Conservation (phyloP, 2,329 filamentous ascomycete genomes). For the Beauveria asiatica region DNA sequence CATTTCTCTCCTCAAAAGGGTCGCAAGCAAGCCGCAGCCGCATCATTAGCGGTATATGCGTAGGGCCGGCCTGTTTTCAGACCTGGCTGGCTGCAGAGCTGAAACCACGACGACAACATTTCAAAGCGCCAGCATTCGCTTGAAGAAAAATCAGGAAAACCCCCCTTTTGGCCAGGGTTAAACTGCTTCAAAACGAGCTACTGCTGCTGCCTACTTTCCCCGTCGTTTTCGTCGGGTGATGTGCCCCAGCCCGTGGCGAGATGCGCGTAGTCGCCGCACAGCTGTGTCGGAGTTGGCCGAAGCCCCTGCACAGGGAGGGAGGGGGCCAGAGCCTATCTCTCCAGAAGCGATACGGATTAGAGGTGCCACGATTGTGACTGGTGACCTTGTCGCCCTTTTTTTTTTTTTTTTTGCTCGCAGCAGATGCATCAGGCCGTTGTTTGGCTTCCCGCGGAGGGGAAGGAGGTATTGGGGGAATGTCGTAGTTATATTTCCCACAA, state of each 20-base stretch:
- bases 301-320: neutral
- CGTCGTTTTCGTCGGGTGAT: neutral
- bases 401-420: neutral
- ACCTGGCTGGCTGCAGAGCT: too few species aligned
- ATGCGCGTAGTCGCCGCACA: neutral
- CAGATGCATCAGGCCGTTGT: neutral
- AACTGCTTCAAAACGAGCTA: too few species aligned
- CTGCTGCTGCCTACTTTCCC: too few species aligned
- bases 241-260: neutral
- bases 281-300: slow-evolving; percentile 3
- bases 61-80: too few species aligned
- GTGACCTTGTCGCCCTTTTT: neutral
- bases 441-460: neutral
- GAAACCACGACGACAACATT: too few species aligned
- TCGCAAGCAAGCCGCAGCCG: too few species aligned
- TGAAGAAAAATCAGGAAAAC: neutral
- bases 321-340: neutral
- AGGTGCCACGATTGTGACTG: neutral
- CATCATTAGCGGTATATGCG: too few species aligned
- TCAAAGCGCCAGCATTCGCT: neutral
- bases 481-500: neutral
- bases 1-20: too few species aligned
- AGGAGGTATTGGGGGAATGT: neutral
- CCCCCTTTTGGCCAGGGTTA: too few species aligned
- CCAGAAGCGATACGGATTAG: neutral